Evolutionary conservation across 1,284 basidiomycete species (phyloP).

Genomic region (Cystobasidiaceae sp.): DNA sequence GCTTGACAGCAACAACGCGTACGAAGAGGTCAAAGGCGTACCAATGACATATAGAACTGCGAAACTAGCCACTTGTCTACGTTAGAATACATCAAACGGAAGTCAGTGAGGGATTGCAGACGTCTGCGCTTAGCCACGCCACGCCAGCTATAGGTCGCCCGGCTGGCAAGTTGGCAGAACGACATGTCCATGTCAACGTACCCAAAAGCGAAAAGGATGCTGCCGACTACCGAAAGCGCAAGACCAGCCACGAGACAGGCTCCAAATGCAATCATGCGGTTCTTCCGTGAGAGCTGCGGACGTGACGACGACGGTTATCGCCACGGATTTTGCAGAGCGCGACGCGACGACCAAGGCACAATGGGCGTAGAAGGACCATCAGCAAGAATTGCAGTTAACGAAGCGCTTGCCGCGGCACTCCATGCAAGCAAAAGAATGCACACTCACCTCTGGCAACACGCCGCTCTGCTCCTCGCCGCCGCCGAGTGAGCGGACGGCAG

Average conservation of each 20-base stretch:
- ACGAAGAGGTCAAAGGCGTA: background rate
- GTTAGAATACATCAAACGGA: background rate
- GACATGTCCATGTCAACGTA: background rate
- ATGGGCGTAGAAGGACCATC: too few species aligned
- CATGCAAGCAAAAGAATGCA: background rate
- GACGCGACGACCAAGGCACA: too few species aligned
- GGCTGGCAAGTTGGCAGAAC: background rate
- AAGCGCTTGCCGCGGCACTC: background rate
- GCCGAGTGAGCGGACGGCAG: constrained; percentile 1
- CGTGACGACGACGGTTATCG: too few species aligned
- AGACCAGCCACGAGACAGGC: constrained; percentile 12
- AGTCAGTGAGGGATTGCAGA: background rate
- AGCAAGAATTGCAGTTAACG: too few species aligned
- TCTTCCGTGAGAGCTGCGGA: constrained; percentile 18
- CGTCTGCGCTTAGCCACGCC: background rate
- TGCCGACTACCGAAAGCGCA: constrained; percentile 16
- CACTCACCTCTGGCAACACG: constrained; percentile 20
- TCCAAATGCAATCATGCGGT: constrained; percentile 28
- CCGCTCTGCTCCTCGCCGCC: constrained; percentile 23
- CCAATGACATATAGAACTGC: constrained; percentile 25
- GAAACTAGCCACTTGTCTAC: constrained; percentile 27
- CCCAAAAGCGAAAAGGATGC: constrained; percentile 30
- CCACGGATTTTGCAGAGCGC: too few species aligned
- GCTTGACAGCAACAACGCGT: too few species aligned
- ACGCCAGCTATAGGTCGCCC: background rate